These are phyloP conservation scores for Leccinum disarticulatum DNA, from an alignment of 768 basidiomycete genomes.

Conservation along the genomic window DNA sequence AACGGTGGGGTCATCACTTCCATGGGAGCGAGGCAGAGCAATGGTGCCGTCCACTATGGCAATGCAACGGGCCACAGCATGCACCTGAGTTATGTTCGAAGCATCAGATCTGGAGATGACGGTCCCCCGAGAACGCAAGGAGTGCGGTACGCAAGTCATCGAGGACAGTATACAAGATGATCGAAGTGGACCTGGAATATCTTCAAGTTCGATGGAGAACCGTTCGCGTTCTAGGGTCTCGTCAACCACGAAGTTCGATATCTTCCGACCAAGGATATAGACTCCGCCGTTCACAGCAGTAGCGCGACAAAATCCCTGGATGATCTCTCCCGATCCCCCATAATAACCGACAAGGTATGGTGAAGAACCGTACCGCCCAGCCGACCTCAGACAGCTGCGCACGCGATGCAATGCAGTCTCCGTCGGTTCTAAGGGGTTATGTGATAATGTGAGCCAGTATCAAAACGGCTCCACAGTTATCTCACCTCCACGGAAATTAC, in stretches of 20 bases:
- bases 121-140: slow-evolving; percentile 25
- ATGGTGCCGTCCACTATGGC: slow-evolving; percentile 44
- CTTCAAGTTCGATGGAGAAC: slow-evolving; percentile 54
- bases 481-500: slow-evolving; percentile 56
- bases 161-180: slow-evolving; percentile 59
- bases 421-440: slow-evolving; percentile 54
- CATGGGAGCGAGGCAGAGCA: slow-evolving; percentile 30
- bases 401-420: slow-evolving; percentile 67
- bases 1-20: slow-evolving; percentile 14
- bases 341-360: slow-evolving; percentile 95
- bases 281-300: slow-evolving; percentile 78
- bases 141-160: slow-evolving; percentile 32
- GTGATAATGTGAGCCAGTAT: slow-evolving; percentile 12
- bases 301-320: slow-evolving; percentile 87
- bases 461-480: not conserved
- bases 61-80: slow-evolving; percentile 46
- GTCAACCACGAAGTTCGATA: slow-evolving; percentile 33
- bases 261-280: slow-evolving; percentile 63
- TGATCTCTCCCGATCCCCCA: slow-evolving; percentile 88
- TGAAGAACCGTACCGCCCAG: slow-evolving; percentile 83
- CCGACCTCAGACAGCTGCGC: slow-evolving; percentile 69
- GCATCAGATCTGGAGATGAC: slow-evolving; percentile 9
- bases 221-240: slow-evolving; percentile 10
- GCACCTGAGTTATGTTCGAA: slow-evolving; percentile 3
- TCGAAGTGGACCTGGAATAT: slow-evolving; percentile 57